Evolutionary conservation across 2,329 filamentous ascomycete genomes (phyloP), one percentile per base, ranked within the genome.

Genomic region (Microdochium bolleyi): DNA sequence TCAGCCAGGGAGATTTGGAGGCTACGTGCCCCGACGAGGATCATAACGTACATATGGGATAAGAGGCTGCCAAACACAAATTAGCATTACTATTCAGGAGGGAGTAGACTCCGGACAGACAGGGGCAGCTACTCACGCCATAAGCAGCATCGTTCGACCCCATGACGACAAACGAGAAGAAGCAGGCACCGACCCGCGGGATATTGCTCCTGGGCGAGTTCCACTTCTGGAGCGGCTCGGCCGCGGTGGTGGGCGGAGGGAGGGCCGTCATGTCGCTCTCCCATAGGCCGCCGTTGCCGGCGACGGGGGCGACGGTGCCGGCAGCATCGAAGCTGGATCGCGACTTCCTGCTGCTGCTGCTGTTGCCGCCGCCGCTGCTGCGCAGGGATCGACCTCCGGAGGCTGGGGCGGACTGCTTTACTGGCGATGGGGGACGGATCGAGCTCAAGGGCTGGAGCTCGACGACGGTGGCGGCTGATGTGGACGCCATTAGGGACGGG

Each of bases 101-200:
- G n/a, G n/a, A n/a, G n/a, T n/a, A n/a, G n/a, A n/a, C n/a, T n/a
- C n/a, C n/a, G n/a, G n/a, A n/a, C n/a, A n/a, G n/a, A 62, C 7
- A 61, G 60, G 19, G 27, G 37, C 37, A 46, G 24, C 16, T n/a
- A 67, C 76, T 69, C 64, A 79, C 78, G 56, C 80, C 80, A 52
- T 81, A 82, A 11, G 78, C 78, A 2, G 77, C 74, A 64, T 83
- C 80, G 52, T 82, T 83, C 10, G 77, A 73, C 0, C 82, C 82
- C 62, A 81, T 77, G 1, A 80, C 74, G 4, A 80, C 60, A 55
- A 85, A 80, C 7, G 74, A 76, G 70, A 74, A 82, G 64, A 83
- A 84, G 0, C 78, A 75, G 0, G 81, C 73, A 2, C 70, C 65
- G 1, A 81, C 68, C 10, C 76, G 73, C 56, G 70, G 68, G 2